phyloP scores from a whole-genome alignment of 2,329 filamentous ascomycete species.

The Sporothrix inflata region DNA sequence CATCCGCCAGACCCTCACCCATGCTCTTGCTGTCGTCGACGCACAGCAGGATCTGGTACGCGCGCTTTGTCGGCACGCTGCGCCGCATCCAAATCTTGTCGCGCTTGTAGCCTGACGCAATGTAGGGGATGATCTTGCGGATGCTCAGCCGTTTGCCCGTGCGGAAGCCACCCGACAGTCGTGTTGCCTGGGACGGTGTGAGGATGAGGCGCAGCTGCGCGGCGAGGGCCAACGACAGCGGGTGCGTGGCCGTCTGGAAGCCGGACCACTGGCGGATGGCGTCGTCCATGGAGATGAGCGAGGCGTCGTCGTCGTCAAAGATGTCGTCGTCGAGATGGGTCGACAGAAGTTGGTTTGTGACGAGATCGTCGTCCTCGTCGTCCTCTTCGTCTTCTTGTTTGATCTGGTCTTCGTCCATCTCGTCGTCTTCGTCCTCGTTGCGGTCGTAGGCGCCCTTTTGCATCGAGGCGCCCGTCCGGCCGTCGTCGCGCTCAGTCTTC shows the following conservation, averaged over 20 bases:
- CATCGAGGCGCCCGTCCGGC: constrained; percentile 63
- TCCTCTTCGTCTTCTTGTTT: constrained; percentile 56
- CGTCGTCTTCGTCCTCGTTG: constrained; percentile 26
- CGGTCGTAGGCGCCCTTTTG: constrained; percentile 61
- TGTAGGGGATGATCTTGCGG: constrained; percentile 99
- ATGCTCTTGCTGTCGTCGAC: constrained; percentile 96
- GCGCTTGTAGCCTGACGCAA: constrained; percentile 95
- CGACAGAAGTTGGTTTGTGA: constrained; percentile 64
- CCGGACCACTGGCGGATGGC: constrained; percentile 79
- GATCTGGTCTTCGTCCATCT: constrained; percentile 41
- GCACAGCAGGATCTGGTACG: constrained; percentile 95
- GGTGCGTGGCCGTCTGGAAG: constrained; percentile 82
- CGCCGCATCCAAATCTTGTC: constrained; percentile 99
- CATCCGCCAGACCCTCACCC: constrained; percentile 59
- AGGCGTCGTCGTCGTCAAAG: constrained; percentile 42
- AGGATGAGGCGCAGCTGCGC: constrained; percentile 96
- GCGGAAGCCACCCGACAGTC: constrained; percentile 93
- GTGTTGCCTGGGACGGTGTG: constrained; percentile 90
- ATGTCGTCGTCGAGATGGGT: constrained; percentile 63
- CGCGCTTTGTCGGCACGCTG: constrained; percentile 85
- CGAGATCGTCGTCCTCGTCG: constrained; percentile 55
- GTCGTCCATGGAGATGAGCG: constrained; percentile 54
- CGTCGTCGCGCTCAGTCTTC: constrained; percentile 54
- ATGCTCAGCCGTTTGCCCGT: constrained; percentile 98
- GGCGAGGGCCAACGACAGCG: constrained; percentile 84